phyloP scores from a whole-genome alignment of 2,329 filamentous ascomycete species.

The Ceratocystis diversiconidia region DNA sequence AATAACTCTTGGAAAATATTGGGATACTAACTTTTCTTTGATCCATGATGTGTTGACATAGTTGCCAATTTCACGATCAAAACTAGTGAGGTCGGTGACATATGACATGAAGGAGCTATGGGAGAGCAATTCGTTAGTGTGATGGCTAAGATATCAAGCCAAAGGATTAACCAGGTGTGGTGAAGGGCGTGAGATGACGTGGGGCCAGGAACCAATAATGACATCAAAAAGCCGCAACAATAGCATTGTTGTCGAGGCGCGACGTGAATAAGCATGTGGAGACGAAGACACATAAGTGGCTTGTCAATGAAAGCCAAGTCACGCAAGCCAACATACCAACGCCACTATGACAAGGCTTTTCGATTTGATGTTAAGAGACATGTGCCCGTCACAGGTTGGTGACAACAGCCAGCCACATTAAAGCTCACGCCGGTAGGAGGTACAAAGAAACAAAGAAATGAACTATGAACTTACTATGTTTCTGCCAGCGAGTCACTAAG shows the following conservation, averaged over 20 bases:
- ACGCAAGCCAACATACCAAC: too few species aligned
- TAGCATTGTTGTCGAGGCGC: not conserved
- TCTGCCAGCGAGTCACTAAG: conserved; percentile 10
- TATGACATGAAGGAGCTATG: conserved; percentile 68
- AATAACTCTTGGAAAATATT: too few species aligned
- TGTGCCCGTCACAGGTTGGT: not conserved
- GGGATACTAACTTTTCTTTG: conserved; percentile 52
- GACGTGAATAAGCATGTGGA: too few species aligned
- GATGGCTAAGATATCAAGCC: too few species aligned
- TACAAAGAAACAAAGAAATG: not conserved
- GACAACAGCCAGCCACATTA: not conserved
- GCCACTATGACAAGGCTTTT: too few species aligned
- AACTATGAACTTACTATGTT: conserved; percentile 15
- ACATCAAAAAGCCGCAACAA: not conserved
- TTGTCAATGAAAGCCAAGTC: too few species aligned
- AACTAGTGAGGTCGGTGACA: conserved; percentile 61
- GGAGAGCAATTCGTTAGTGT: conserved; percentile 19
- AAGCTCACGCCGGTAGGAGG: too few species aligned
- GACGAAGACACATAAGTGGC: too few species aligned
- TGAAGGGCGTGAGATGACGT: too few species aligned
- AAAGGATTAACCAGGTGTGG: too few species aligned
- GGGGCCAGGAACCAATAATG: too few species aligned
- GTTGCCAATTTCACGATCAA: conserved; percentile 58
- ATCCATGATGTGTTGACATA: conserved; percentile 68
- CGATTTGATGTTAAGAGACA: not conserved